Evolutionary conservation across 2,329 filamentous ascomycete genomes (phyloP), one percentile per base, ranked within the genome.

Genomic region (Canariomyces notabilis): DNA sequence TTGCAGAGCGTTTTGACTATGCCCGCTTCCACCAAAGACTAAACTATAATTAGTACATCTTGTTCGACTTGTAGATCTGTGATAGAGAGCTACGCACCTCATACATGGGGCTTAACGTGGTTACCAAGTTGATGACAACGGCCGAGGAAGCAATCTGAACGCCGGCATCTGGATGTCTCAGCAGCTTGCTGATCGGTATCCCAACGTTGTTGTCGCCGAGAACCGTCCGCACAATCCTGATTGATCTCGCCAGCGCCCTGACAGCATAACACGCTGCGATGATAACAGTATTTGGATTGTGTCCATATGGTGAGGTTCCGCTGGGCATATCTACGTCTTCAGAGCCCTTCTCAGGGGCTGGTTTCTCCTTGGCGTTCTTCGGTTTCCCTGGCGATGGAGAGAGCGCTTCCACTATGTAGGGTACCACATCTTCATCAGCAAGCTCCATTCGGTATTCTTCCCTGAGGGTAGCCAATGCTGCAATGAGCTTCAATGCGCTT

Each of bases 91-190:
- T 20, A 72, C 83, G 71, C 64, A 91, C 88, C 63, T 89, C 82
- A 64, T 88, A 83, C 80, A 96, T 89, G 1, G 93, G 90, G 61
- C 90, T 96, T 57, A 94, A 87, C 52, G 95, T 88, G 37, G 89
- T 74, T 5, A 95, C 78, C 39, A 98, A 67, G 63, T 98, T 98
- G 57, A 84, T 89, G 32, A 94, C 79, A 6, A 85, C 83, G 29
- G 86, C 83, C 0, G 89, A 94, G 5, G 91, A 89, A 39, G 89
- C 89, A 61, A 93, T 83, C 61, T 90, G 85, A 4, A 97, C 83
- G 42, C 91, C 82, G 23, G 88, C 68, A 55, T 93, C 80, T 6
- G 76, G 74, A 64, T 93, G 85, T 47, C 75, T 80, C 53, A 97
- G 73, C 37, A 96, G 79, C 22, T 74, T 73, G 55, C 90, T 85